Evolutionary conservation across 257 asterid genomes (phyloP).

Genomic region (Anisodus tanguticus): DNA sequence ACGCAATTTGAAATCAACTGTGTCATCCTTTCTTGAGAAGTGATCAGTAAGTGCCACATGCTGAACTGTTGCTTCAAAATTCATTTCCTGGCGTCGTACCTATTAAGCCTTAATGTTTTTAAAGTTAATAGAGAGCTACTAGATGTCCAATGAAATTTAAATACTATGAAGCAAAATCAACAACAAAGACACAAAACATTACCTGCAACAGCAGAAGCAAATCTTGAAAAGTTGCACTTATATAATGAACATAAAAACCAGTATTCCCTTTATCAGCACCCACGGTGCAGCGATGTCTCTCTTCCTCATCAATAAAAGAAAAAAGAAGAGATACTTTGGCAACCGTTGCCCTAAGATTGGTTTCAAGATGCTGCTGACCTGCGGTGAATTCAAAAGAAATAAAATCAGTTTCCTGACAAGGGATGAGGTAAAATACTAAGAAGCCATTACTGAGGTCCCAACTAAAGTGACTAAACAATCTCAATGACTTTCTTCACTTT

Average conservation of each 20-base stretch:
- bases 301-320: conserved; percentile 77
- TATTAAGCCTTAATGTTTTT: conserved; percentile 53
- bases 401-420: background rate
- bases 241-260: conserved; percentile 48
- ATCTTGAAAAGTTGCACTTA: conserved; percentile 64
- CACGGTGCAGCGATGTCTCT: conserved; percentile 43
- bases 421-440: conserved; percentile 9
- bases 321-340: conserved; percentile 63
- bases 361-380: conserved; percentile 90
- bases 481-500: conserved; percentile 2
- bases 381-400: conserved; percentile 34
- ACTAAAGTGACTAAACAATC: background rate
- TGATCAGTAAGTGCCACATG: conserved; percentile 76
- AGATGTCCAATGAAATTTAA: conserved; percentile 21
- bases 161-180: conserved; percentile 19
- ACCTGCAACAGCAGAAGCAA: conserved; percentile 66
- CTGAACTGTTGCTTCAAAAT: conserved; percentile 66
- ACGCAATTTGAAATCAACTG: conserved; percentile 39
- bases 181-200: conserved; percentile 34
- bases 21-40: conserved; percentile 47
- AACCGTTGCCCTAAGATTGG: conserved; percentile 75
- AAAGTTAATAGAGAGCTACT: conserved; percentile 37
- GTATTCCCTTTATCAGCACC: conserved; percentile 46
- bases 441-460: conserved; percentile 6
- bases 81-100: conserved; percentile 73